Evolutionary conservation across 2,329 filamentous ascomycete genomes (phyloP).

Genomic region (Fusarium penzigii): DNA sequence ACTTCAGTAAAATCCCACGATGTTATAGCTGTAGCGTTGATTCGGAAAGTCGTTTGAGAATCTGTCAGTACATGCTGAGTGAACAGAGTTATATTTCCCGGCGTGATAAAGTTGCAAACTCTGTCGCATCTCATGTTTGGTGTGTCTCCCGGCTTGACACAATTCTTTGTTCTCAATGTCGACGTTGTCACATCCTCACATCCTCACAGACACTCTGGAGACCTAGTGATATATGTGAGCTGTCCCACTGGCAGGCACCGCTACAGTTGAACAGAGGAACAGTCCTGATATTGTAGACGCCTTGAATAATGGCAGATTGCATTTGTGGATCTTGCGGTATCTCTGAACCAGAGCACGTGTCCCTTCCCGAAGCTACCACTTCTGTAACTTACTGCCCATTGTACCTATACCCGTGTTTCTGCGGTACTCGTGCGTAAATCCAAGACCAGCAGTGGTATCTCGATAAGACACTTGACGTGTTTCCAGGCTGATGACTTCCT

Average conservation of each 20-base stretch:
- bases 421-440: constrained; percentile 7
- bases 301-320: constrained; percentile 10
- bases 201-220: constrained; percentile 5
- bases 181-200: constrained; percentile 6
- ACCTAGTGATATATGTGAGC: constrained; percentile 5
- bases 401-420: no score
- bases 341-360: neutral
- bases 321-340: constrained; percentile 5
- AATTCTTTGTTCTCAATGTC: constrained; percentile 1
- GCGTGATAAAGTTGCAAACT: constrained; percentile 11
- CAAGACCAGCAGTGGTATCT: constrained; percentile 4
- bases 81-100: constrained; percentile 1
- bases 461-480: neutral
- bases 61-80: neutral
- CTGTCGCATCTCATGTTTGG: no score
- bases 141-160: neutral
- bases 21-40: constrained; percentile 2
- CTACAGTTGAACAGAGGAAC: constrained; percentile 4
- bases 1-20: constrained; percentile 2
- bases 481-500: constrained; percentile 5
- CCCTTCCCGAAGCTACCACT: no score
- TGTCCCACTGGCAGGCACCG: constrained; percentile 8
- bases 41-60: neutral
- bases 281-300: constrained; percentile 6
- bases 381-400: no score